Base-by-base conservation (phyloP, 2,329 filamentous ascomycete species). In the Didymella segeticola region DNA sequence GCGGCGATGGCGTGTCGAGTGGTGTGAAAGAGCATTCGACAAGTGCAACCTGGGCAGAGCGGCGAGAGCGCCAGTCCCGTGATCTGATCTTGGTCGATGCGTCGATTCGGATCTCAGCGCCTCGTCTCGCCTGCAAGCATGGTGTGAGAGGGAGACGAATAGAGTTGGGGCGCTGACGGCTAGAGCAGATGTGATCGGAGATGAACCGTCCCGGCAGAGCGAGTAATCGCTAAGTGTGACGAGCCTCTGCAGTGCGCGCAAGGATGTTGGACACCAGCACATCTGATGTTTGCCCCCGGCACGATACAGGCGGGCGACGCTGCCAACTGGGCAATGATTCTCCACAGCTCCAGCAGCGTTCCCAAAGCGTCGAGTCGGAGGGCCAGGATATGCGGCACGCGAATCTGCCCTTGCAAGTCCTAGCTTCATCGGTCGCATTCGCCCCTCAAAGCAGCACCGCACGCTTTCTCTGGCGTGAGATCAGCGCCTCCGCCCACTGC, bases 161-260 rank as follows among this genome's bases (percentile, higher is more conserved):
- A 36, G 31, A 20, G 34, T 33, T 49, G 51, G 51, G 51, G 45
- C 45, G 27, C 34, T 45, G 51, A 54, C 45, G 60, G 60, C 62
- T 60, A 62, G 56, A 59, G 59, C 63, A 66, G 67, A 73, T 69
- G 66, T 66, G 71, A 74, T 74, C 72, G 72, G 72, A 75, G 70
- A 75, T 74, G 66, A 65, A 63, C 60, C 63, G 66, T 62, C 43
- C 52, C 60, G 62, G 61, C 63, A 68, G n/a, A n/a, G 56, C 62
- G 62, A 65, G 62, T 51, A 50, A 56, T 56, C 19, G 53, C 47
- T 17, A 41, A 29, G 53, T 51, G 53, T 50, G 53, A 56, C 53
- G 53, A 51, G 53, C 45, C 39, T 54, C 51, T 54, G 45, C 51
- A 54, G 51, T 49, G 39, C 48, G 39, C 39, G 51, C 51, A 54